Percentiles rank a stretch among this genome's conserved stretches.
Conservation (phyloP, 1,139 yeast species). For the Pichia sp. region DNA sequence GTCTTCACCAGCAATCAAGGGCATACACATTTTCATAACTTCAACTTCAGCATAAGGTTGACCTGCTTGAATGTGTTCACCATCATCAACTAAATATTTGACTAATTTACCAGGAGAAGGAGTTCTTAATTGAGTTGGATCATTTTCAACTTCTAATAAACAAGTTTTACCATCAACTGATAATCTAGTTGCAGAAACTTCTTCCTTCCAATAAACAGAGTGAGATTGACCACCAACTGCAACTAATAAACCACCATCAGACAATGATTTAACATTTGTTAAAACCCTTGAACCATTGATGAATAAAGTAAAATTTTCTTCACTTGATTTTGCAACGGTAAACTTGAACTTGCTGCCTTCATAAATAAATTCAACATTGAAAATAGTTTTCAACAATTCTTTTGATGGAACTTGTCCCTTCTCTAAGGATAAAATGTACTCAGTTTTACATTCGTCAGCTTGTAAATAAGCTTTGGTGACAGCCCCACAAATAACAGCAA, state of each 20-base stretch:
- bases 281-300: slow-evolving; percentile 88
- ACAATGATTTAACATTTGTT: slow-evolving; percentile 77
- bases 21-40: slow-evolving; percentile 98
- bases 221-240: slow-evolving; percentile 91
- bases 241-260: slow-evolving; percentile 90
- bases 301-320: slow-evolving; percentile 78
- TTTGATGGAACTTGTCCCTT: slow-evolving; percentile 93
- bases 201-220: slow-evolving; percentile 96
- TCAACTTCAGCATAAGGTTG: slow-evolving; percentile 97
- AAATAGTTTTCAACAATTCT: slow-evolving; percentile 73
- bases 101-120: slow-evolving; percentile 99
- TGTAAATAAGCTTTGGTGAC: slow-evolving; percentile 87
- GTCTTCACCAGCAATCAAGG: slow-evolving; percentile 82
- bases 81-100: slow-evolving; percentile 87
- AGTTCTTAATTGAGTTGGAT: slow-evolving; percentile 96
- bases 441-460: slow-evolving; percentile 62
- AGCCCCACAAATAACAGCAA: slow-evolving; percentile 96
- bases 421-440: slow-evolving; percentile 68
- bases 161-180: slow-evolving; percentile 95
- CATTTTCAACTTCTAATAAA: slow-evolving; percentile 86
- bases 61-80: slow-evolving; percentile 88
- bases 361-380: slow-evolving; percentile 89
- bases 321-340: slow-evolving; percentile 89
- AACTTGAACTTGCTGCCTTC: slow-evolving; percentile 91
- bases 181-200: slow-evolving; percentile 90